Base-by-base conservation (phyloP, 345 rosid genomes). In the Eucalyptus shirleyi region DNA sequence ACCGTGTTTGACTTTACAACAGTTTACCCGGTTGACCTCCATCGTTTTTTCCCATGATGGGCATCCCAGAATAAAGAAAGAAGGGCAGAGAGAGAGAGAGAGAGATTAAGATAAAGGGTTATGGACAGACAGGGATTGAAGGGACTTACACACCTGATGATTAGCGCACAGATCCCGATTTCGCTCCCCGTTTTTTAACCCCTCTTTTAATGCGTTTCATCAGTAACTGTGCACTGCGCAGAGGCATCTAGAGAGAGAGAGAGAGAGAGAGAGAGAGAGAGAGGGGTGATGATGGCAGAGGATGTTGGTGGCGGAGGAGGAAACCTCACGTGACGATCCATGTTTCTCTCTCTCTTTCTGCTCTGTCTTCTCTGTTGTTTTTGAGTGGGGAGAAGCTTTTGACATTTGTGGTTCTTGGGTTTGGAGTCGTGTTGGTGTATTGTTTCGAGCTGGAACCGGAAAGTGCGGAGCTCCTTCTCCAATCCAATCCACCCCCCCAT, bases 141-240 rank as follows among this genome's bases (percentile, higher is more conserved):
- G 19, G 40, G 44, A 49, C 62, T 51, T 51, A 62, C 32, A n/a
- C 50, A 55, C 51, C 72, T 94, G 93, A 95, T 93, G 95, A 95
- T 95, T 93, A 93, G 93, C 12, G 95, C 94, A 86, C 95, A 90
- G 94, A 93, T 93, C 94, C 96, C 94, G 87, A 90, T 90, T 42
- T n/a, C 8, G 53, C 50, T 89, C 56, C 51, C 26, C n/a, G 9
- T 12, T 32, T 6, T 69, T 77, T 88, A 69, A 88, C 60, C 47
- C 55, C 18, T 13, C 60, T 12, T n/a, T 87, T 12, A 12, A 32
- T 42, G 12, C 4, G 47, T 12, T 87, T 3, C 2, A 50, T 65
- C 12, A 19, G 56, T n/a, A 26, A 56, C 6, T 56, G 30, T 30
- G 62, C 30, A 49, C 26, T 87, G 88, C 32, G 65, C 69, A 69